Base-by-base conservation (phyloP, 176 grass and related monocot genomes). In the Lolium perenne region DNA sequence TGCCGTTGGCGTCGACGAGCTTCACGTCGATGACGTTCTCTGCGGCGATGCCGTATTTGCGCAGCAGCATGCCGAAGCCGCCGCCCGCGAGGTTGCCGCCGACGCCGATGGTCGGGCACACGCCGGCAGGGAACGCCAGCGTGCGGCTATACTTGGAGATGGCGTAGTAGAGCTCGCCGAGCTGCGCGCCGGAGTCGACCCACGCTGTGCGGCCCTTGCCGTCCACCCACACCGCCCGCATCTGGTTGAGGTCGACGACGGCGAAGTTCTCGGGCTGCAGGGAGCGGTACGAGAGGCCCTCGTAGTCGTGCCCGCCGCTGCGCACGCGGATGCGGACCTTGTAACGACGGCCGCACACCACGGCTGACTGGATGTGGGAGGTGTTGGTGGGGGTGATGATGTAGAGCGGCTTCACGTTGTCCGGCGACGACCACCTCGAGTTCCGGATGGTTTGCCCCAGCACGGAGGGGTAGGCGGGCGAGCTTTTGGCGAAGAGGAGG, bases 261-360 rank as follows among this genome's bases (percentile, higher is more conserved):
- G 77, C 68, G 43, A 94, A 91, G 9, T 0, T 16, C 32, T 85
- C 80, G 3, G 65, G 59, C 14, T 49, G 9, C 10, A 76, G 35
- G 5, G 92, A 89, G 6, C 89, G 62, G 90, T 85, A 94, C 0
- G 94, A 97, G 5, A 97, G 83, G 60, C 94, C 94, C 79, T 97
- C 91, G 75, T 94, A 97, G 80, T 97, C 94, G 61, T 97, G 94
- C 2, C 94, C 92, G 25, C 92, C 92, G 66, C 94, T 97, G 38
- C 92, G 75, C n/a, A 94, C 88, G 51, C 87, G 87, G 71, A 97
- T 61, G 23, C 38, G 65, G 3, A 91, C 14, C 49, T 61, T 17
- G 16, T 87, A 5, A 1, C 76, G 65, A n/a, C 82, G 82, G 70
- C 92, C 71, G 78, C 89, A 91, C 38, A 47, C 5, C 20, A 91